These are phyloP conservation scores for Albugo candida DNA, from an alignment of 352 stramenopile species.

Conservation along the genomic window DNA sequence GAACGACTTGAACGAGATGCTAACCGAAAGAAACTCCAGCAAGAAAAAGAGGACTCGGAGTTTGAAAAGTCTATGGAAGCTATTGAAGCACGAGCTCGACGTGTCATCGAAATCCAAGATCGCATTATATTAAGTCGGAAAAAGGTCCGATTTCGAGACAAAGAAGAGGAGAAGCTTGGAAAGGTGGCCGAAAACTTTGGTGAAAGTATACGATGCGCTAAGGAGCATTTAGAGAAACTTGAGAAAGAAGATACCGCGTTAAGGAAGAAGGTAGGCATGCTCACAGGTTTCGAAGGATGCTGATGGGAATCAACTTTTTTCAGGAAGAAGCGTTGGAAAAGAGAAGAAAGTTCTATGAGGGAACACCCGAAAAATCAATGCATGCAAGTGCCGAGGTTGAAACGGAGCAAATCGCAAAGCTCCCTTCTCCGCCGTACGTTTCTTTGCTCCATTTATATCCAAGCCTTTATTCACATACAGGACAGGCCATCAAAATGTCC, in stretches of 20 bases:
- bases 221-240: conserved; percentile 71
- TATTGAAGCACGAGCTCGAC: conserved; percentile 67
- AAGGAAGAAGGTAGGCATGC: conserved; percentile 23
- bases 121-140: conserved; percentile 56
- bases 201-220: conserved; percentile 48
- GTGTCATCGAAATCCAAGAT: conserved; percentile 74
- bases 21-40: conserved; percentile 29
- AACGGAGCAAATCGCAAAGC: conserved; percentile 10
- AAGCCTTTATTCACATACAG: background rate
- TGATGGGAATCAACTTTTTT: background rate
- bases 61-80: conserved; percentile 58
- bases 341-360: conserved; percentile 29
- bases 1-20: conserved; percentile 67
- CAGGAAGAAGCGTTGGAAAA: conserved; percentile 64
- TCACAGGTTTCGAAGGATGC: background rate
- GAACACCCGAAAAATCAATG: conserved; percentile 6
- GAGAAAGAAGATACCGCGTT: conserved; percentile 70
- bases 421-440: conserved; percentile 1
- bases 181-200: conserved; percentile 56
- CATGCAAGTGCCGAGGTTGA: conserved; percentile 16
- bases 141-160: conserved; percentile 82
- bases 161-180: conserved; percentile 72
- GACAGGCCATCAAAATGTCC: conserved; percentile 26
- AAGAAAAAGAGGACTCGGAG: conserved; percentile 51
- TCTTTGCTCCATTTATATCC: background rate